Evolutionary conservation across 129 eudicot genomes (phyloP), one percentile per base, ranked within the genome.

Genomic region (Saposhnikovia divaricata): DNA sequence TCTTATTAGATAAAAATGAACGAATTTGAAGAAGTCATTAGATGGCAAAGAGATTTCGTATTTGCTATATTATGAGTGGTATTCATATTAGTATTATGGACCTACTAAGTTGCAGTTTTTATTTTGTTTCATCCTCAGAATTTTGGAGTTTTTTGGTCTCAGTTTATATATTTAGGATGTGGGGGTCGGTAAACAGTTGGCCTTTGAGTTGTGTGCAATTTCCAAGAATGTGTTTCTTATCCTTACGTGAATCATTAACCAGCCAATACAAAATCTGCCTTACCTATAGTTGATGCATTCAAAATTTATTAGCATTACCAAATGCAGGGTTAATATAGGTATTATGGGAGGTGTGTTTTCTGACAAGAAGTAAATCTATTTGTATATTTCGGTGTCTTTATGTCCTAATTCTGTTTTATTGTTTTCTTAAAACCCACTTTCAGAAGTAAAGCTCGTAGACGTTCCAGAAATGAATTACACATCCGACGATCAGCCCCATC

Each of bases 391-490:
- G 42, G 23, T 31, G 73, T 31, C 73, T 68, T 23, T 6, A 3
- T 38, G 27, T 39, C 75, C 75, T 38, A 34, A 39, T 39, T 71
- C 4, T 39, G 3, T 45, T 42, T n/a, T 16, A 4, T 48, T n/a
- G 47, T 44, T 16, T 47, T 27, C 53, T 25, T 14, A 0, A 23
- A 37, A 7, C 81, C 59, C 16, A 79, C n/a, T 83, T 82, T 68
- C 89, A 93, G 96, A 93, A 68, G 85, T 93, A 34, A 93, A 93
- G 88, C 98, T 90, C 42, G 98, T 87, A 46, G 98, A 93, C 83
- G 96, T 93, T 84, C 96, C 98, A 38, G 98, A 93, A 84, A 93
- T 93, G 98, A 90, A 87, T 85, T 93, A 93, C 81, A 89, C 96
- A 74, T 89, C 90, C 4, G 83, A 93, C 65, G 98, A 93, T 86